Base-by-base conservation (phyloP, 2,329 filamentous ascomycete genomes). In the Paecilomyces sp. region DNA sequence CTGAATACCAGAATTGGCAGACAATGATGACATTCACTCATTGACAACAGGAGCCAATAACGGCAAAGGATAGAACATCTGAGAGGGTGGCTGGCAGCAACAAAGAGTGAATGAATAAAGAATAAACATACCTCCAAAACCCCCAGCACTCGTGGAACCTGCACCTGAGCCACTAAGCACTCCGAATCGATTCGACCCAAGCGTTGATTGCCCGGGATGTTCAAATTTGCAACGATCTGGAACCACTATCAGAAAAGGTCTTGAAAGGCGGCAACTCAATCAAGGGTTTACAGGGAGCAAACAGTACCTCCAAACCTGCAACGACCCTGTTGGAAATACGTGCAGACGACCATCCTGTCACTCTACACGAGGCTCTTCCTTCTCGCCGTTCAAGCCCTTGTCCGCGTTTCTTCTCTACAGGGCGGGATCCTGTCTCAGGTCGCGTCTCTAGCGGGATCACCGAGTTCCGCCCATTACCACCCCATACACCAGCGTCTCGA, bases 221-320 rank as follows among this genome's bases (percentile, higher is more conserved):
- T 87, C 83, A 69, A 80, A 81, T 64, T 77, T 83, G 74, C 86
- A 88, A 56, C 71, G 76, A 61, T 84, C 85, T 87, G 62, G 18
- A 55, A 13, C 11, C n/a, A 56, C 54, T 31, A 58, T 70, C 50
- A 71, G 67, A 47, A 22, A 47, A 9, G 15, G 18, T 18, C 41
- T 57, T 50, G 41, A 24, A 9, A 18, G 25, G 55, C 54, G 55
- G 51, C 53, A 34, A 41, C 18, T 24, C 25, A 13, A 54, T 47
- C 41, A 30, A 60, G 24, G 54, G 53, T 9, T 55, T 31, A 4
- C 55, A 53, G 59, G 15, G 60, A 54, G 52, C 52, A 8, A 53
- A 7, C n/a, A 58, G 64, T 77, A 87, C 86, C 79, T 75, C 87
- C 87, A 70, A 82, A 85, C 67, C 77, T 84, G 78, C 88, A 91